Conservation (phyloP, 129 eudicot genomes). For the Gnaphalium uliginosum region DNA sequence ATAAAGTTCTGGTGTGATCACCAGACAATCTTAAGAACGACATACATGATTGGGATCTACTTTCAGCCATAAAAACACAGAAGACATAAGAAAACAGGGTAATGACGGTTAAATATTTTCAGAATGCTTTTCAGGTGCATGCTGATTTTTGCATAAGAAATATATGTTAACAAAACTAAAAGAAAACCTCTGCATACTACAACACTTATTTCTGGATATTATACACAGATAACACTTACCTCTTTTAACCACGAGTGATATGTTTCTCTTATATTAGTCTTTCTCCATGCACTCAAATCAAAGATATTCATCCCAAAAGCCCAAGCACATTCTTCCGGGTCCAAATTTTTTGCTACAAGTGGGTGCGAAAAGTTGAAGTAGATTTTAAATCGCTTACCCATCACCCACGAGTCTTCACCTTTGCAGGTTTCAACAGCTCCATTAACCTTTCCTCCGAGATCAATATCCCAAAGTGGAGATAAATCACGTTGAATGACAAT, state of each 20-base stretch:
- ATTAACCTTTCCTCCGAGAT: constrained; percentile 88
- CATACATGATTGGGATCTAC: not conserved
- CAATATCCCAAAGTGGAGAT: constrained; percentile 89
- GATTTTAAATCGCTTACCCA: constrained; percentile 83
- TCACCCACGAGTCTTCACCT: constrained; percentile 96
- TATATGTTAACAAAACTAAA: not conserved
- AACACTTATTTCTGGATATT: not conserved
- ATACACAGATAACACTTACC: constrained; percentile 40
- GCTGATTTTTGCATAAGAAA: not conserved
- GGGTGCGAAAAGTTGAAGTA: constrained; percentile 99
- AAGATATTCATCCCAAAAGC: constrained; percentile 98
- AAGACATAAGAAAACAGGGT: not conserved
- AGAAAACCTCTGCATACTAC: not conserved
- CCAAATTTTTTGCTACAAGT: constrained; percentile 68
- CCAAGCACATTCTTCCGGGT: constrained; percentile 99
- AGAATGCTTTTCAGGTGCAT: not conserved
- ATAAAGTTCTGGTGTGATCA: not conserved
- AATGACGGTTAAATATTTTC: not conserved
- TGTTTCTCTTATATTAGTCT: constrained; percentile 74
- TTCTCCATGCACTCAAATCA: constrained; percentile 87
- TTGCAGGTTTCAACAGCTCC: constrained; percentile 98
- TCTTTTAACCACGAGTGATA: constrained; percentile 93
- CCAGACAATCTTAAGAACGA: not conserved
- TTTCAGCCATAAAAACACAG: not conserved
- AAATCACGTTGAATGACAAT: constrained; percentile 89